Conservation (phyloP, 768 basidiomycete genomes). For the Steccherinum ochraceum region DNA sequence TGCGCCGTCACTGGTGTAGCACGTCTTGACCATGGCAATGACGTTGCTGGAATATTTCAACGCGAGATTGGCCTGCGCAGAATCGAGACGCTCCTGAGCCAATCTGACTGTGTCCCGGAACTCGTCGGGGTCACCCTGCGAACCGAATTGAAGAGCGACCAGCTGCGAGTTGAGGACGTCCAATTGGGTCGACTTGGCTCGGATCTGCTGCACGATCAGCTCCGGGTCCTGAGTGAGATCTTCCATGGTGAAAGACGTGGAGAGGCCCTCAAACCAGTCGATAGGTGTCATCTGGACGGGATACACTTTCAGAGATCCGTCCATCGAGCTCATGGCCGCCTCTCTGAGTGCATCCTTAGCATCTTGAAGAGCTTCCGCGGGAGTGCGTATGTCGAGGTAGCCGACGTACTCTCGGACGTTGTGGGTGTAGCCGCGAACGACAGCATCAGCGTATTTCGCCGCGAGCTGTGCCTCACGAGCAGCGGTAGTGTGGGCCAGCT, state of each 20-base stretch:
- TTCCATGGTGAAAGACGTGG: slow-evolving; percentile 23
- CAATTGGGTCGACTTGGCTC: slow-evolving; percentile 17
- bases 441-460: slow-evolving; percentile 22
- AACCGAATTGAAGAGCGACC: slow-evolving; percentile 11
- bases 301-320: slow-evolving; percentile 21
- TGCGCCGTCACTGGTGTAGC: slow-evolving; percentile 2
- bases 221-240: slow-evolving; percentile 23
- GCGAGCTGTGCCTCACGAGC: slow-evolving; percentile 22
- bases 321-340: slow-evolving; percentile 21
- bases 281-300: slow-evolving; percentile 23
- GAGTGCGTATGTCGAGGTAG: slow-evolving; percentile 9
- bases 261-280: slow-evolving; percentile 23
- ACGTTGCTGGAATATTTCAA: slow-evolving; percentile 17
- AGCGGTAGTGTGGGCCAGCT: slow-evolving; percentile 20
- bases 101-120: slow-evolving; percentile 14
- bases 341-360: slow-evolving; percentile 24
- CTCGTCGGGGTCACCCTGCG: slow-evolving; percentile 11
- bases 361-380: slow-evolving; percentile 8
- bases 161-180: slow-evolving; percentile 21
- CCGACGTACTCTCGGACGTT: slow-evolving; percentile 22
- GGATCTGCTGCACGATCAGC: slow-evolving; percentile 19
- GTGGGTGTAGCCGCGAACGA: slow-evolving; percentile 24
- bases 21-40: slow-evolving; percentile 19
- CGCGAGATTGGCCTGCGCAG: slow-evolving; percentile 16
- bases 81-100: slow-evolving; percentile 9